Base-by-base conservation (phyloP, 768 basidiomycete genomes). In the Russula lepida region DNA sequence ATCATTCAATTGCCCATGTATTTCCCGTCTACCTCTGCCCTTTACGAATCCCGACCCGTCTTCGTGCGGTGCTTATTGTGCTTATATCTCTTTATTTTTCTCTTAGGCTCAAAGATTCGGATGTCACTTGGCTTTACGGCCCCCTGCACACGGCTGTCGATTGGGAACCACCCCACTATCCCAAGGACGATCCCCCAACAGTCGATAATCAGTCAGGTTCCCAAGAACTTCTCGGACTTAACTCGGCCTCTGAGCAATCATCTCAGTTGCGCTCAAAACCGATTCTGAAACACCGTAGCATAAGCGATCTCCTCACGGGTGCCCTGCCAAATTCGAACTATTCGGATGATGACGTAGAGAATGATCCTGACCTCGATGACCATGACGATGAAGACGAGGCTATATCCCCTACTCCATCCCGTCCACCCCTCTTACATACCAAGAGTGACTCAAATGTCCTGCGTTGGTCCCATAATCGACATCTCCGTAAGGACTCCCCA, bases 111-210 rank as follows among this genome's bases (percentile, higher is more conserved):
- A 99, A 99, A 74, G 95, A 99, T 74, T 94, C 91, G 6, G 95
- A 99, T 72, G 95, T 98, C 43, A 99, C 97, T 2, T 99, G 95
- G 95, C 83, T 99, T 0, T 98, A 99, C 69, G 95, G 95, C 0
- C 95, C 95, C 23, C 78, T 99, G 0, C 95, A 99, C 72, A 92
- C 93, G 0, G 92, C 92, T n/a, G 84, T 86, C 48, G 92, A 92
- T 66, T 89, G 88, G 75, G 79, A 84, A 4, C 87, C 86, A 4
- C 84, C 85, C 0, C 81, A 84, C 2, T 84, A 82, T 69, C 80
- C 79, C 39, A 69, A 69, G 54, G 73, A 78, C 7, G 73, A 76
- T 1, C 75, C 75, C 19, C 74, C 73, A 39, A 70, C 69, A 0
- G 68, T 74, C 11, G 72, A 76, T 58, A 74, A 73, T 66, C 71